Evolutionary conservation across 2,329 filamentous ascomycete genomes (phyloP).

Genomic region (Trichoderma sp.): DNA sequence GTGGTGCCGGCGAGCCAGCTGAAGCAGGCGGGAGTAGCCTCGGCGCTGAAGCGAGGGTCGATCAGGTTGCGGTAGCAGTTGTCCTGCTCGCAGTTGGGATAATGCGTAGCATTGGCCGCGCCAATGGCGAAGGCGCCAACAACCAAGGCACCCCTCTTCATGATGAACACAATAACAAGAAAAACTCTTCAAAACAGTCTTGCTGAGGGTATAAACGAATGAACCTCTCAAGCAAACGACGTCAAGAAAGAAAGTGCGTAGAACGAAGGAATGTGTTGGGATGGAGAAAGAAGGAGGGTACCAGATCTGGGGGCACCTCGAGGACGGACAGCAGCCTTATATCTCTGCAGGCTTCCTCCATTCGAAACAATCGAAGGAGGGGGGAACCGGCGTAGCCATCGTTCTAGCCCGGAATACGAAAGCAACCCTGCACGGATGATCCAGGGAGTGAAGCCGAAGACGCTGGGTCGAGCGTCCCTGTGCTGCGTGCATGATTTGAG

Average conservation of each 20-base stretch:
- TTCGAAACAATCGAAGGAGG: constrained; percentile 9
- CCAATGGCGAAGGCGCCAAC: constrained; percentile 40
- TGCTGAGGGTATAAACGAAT: constrained; percentile 27
- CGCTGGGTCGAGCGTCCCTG: constrained; percentile 14
- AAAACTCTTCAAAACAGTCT: constrained; percentile 15
- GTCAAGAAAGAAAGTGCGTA: constrained; percentile 18
- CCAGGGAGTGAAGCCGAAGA: constrained; percentile 22
- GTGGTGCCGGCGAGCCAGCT: constrained; percentile 39
- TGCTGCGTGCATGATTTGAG: constrained; percentile 26
- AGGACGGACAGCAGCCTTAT: constrained; percentile 27
- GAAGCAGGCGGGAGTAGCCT: constrained; percentile 40
- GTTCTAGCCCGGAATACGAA: constrained; percentile 31
- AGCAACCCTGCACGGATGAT: constrained; percentile 29
- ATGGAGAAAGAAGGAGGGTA: constrained; percentile 24
- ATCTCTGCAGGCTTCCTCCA: constrained; percentile 28
- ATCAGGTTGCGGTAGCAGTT: constrained; percentile 45
- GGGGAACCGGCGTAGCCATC: constrained; percentile 8
- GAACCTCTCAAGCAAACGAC: constrained; percentile 24
- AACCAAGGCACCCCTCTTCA: constrained; percentile 40
- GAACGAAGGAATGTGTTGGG: constrained; percentile 28
- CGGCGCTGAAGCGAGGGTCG: constrained; percentile 38
- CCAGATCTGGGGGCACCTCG: constrained; percentile 9
- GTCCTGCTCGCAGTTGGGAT: constrained; percentile 38
- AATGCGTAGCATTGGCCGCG: constrained; percentile 36
- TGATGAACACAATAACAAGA: constrained; percentile 32